Conservation (phyloP, 2,329 filamentous ascomycete species). For the Dactylellina drechsleri region DNA sequence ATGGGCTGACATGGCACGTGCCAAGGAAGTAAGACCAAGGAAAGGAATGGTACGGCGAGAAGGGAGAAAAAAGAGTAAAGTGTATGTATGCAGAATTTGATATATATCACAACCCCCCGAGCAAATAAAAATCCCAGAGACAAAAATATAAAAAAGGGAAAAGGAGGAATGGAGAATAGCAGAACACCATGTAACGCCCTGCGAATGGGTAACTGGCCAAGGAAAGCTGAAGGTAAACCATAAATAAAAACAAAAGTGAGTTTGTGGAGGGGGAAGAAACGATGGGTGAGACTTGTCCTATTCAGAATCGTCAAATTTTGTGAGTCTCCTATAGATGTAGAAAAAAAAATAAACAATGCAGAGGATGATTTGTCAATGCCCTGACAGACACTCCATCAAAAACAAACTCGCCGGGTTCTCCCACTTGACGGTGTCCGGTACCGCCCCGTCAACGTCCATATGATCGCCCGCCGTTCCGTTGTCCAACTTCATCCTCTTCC, state of each 20-base stretch:
- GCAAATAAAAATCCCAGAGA: neutral
- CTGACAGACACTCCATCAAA: slow-evolving; percentile 52
- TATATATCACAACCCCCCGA: neutral
- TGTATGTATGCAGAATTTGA: neutral
- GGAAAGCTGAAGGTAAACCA: slow-evolving; percentile 4
- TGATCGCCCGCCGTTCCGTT: slow-evolving; percentile 28
- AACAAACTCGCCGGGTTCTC: slow-evolving; percentile 52
- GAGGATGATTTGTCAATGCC: slow-evolving; percentile 22
- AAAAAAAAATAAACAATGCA: too few species aligned
- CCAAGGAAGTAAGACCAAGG: too few species aligned
- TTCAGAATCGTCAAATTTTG: too few species aligned
- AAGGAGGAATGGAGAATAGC: slow-evolving; percentile 7
- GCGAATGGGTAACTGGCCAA: slow-evolving; percentile 32
- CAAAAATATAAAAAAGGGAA: slow-evolving; percentile 7
- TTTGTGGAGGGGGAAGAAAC: neutral
- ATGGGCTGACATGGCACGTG: too few species aligned
- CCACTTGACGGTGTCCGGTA: slow-evolving; percentile 51
- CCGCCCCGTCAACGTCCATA: slow-evolving; percentile 47
- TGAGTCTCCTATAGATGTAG: too few species aligned
- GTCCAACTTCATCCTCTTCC: slow-evolving; percentile 41
- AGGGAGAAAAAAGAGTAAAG: slow-evolving; percentile 4
- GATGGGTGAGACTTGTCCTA: neutral
- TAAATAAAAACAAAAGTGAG: slow-evolving; percentile 2
- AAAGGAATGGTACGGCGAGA: too few species aligned
- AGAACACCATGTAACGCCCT: slow-evolving; percentile 42